Conservation (phyloP, 2,329 filamentous ascomycete species). For the Hymenoscyphus linearis region DNA sequence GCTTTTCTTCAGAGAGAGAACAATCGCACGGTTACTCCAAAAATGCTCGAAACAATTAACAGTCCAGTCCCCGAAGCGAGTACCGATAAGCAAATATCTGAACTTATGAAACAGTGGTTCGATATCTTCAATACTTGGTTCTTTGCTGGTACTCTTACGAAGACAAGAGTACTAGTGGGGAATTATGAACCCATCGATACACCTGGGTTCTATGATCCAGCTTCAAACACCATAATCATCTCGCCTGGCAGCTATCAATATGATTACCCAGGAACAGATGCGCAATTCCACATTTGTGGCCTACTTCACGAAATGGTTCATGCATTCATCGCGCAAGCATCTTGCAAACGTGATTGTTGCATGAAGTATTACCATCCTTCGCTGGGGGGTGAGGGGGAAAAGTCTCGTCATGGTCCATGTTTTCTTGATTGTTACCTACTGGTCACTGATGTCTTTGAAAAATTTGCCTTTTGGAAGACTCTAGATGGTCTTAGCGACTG, state of each 20-base stretch:
- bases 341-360: background rate
- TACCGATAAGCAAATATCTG: background rate
- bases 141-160: background rate
- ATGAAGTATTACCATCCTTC: background rate
- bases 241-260: background rate
- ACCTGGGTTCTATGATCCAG: background rate
- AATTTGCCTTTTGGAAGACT: background rate
- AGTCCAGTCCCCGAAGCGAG: background rate
- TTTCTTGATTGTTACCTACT: background rate
- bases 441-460: background rate
- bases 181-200: background rate
- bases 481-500: background rate
- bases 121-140: background rate
- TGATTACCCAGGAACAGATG: background rate
- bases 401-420: background rate
- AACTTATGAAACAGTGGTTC: slow-evolving; percentile 8
- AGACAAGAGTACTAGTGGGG: background rate
- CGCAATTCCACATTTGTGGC: background rate
- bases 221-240: background rate
- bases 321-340: background rate
- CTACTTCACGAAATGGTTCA: background rate
- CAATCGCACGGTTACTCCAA: background rate
- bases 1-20: background rate
- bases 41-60: background rate
- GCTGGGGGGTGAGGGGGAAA: background rate